Evolutionary conservation across 495 filamentous ascomycete genomes (phyloP), one percentile per base, ranked within the genome.

Genomic region (Trichoderma asperelloides): DNA sequence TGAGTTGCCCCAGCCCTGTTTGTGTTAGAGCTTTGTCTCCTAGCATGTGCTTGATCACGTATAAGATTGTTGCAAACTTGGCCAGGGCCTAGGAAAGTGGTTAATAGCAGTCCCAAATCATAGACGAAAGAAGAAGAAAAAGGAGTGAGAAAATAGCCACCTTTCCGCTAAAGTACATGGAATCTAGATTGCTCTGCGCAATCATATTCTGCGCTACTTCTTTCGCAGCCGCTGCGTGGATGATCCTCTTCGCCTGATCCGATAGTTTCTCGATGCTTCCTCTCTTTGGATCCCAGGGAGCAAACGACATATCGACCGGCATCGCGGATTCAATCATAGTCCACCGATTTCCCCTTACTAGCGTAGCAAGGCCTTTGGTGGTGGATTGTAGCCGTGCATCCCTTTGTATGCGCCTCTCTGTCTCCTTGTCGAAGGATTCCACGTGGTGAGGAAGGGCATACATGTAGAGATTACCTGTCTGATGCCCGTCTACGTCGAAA

Each of bases 161-260:
- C 81, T 98, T 98, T 69, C 94, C 94, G 69, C 89, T 89, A 74
- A 90, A 98, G 77, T 98, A 98, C 89, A 97, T 96, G 69, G 90
- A 96, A 74, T 96, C 84, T 40, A 93, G 81, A 68, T 95, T 84
- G 5, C 86, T 87, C 73, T 96, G 89, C 6, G 75, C 73, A 27
- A 78, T 72, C 64, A 97, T 89, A 71, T 93, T 83, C 74, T 96
- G 86, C 11, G 82, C 76, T 0, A 96, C 75, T 75, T 98, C 95
- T 13, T 80, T 78, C 3, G 78, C 75, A 2, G 88, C 89, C 5
- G 86, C 81, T 37, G 77, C 75, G 28, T 79, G 76, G 68, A 95
- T 88, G 1, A 80, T 78, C 0, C 80, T 72, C 62, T 83, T 82
- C 1, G 83, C 82, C 6, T 73, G 73, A 1, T 75, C 67, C 4